phyloP scores from a whole-genome alignment of 2,329 filamentous ascomycete genomes.

The Paecilomyces niveus region DNA sequence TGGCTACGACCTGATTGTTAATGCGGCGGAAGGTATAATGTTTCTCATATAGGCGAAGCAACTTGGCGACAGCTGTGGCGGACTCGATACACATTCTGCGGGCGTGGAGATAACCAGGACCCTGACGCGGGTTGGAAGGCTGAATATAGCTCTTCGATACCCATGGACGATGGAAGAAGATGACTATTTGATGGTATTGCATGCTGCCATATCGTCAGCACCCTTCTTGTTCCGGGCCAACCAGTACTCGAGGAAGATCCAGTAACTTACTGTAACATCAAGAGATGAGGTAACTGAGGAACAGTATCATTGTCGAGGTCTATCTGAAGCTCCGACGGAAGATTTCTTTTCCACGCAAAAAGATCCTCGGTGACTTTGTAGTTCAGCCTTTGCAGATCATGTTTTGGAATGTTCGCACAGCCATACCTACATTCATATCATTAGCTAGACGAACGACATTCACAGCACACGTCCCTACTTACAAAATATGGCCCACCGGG shows the following conservation, averaged over 20 bases:
- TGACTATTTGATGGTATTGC: conserved; percentile 39
- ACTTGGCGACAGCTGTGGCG: conserved; percentile 31
- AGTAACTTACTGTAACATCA: conserved; percentile 32
- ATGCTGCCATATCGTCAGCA: conserved; percentile 19
- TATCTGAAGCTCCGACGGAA: conserved; percentile 30
- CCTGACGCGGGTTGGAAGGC: conserved; percentile 32
- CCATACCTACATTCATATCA: conserved; percentile 23
- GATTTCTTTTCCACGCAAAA: conserved; percentile 35
- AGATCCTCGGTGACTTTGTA: conserved; percentile 30
- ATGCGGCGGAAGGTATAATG: conserved; percentile 37
- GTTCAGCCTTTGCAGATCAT: conserved; percentile 29
- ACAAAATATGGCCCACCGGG: conserved; percentile 37
- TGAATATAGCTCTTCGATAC: conserved; percentile 37
- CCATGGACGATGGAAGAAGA: conserved; percentile 39
- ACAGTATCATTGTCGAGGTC: conserved; percentile 24
- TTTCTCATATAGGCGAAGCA: conserved; percentile 35
- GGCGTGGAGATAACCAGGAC: conserved; percentile 38
- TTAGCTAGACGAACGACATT: neutral
- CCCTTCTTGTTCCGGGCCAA: neutral
- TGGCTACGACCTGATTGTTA: conserved; percentile 38
- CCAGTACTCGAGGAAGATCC: neutral
- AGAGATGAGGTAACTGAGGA: conserved; percentile 32
- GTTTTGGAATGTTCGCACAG: conserved; percentile 29
- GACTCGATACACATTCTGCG: conserved; percentile 38
- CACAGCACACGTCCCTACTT: conserved; percentile 8